Evolutionary conservation across 352 stramenopile species (phyloP).

Genomic region (Globisporangium paroecandrum): DNA sequence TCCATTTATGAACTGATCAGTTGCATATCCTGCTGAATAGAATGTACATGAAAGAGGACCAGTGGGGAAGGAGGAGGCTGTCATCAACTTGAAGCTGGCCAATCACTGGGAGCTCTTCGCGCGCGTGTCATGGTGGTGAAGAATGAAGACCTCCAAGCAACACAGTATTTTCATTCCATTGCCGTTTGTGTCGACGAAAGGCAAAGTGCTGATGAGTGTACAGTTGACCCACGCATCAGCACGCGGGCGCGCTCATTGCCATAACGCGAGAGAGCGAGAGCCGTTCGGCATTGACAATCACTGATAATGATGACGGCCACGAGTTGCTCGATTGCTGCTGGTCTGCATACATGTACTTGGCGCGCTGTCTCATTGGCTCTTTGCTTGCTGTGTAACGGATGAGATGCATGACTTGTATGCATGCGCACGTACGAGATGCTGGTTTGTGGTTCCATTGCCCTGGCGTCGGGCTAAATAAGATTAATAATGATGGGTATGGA

Average conservation of each 20-base stretch:
- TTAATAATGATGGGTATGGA: slow-evolving; percentile 1
- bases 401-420: background rate
- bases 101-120: background rate
- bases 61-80: background rate
- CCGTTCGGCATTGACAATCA: background rate
- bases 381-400: background rate
- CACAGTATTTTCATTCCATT: background rate
- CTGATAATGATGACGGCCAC: background rate
- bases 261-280: too few species aligned
- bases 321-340: background rate
- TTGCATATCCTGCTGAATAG: background rate
- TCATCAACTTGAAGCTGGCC: background rate
- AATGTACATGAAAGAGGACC: background rate
- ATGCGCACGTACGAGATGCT: background rate
- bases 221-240: too few species aligned
- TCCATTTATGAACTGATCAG: background rate
- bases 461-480: background rate
- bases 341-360: background rate
- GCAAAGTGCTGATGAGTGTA: background rate
- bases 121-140: background rate
- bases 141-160: background rate
- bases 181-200: background rate
- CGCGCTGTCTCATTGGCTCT: background rate
- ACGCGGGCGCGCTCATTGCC: background rate
- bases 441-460: background rate